Evolutionary conservation across 2,329 filamentous ascomycete genomes (phyloP).

Genomic region (Acrocalymma vagum): DNA sequence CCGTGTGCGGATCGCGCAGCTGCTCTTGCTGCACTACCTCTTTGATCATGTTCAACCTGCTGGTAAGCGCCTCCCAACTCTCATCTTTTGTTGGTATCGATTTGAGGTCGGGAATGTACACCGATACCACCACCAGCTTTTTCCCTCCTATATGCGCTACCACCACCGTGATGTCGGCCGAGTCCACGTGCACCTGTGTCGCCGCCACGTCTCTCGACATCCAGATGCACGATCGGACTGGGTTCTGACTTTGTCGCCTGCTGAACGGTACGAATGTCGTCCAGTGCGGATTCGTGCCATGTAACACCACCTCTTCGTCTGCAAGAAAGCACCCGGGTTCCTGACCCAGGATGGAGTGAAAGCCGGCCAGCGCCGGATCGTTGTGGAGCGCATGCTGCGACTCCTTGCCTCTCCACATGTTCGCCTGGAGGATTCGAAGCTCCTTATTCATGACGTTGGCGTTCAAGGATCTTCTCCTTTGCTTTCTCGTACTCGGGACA

Average conservation of each 20-base stretch:
- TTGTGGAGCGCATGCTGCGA: constrained; percentile 16
- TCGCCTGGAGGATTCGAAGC: constrained; percentile 15
- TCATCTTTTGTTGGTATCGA: constrained; percentile 10
- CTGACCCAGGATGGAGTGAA: constrained; percentile 15
- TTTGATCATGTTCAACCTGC: constrained; percentile 13
- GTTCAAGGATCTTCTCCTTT: constrained; percentile 10
- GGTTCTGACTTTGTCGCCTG: constrained; percentile 7
- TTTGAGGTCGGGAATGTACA: constrained; percentile 12
- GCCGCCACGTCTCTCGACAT: constrained; percentile 8
- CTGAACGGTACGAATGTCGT: constrained; percentile 7
- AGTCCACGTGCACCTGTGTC: constrained; percentile 14
- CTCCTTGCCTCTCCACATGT: constrained; percentile 14
- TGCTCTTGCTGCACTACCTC: constrained; percentile 13
- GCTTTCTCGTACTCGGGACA: constrained; percentile 12
- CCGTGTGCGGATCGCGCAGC: constrained; percentile 13
- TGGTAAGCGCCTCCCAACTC: constrained; percentile 10
- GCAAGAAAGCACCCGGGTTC: constrained; percentile 10
- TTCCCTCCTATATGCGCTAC: constrained; percentile 9
- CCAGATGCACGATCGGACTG: constrained; percentile 8
- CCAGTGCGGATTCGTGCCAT: constrained; percentile 9
- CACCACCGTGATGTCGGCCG: constrained; percentile 13
- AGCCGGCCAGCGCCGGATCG: constrained; percentile 12
- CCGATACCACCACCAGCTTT: constrained; percentile 13
- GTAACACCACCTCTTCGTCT: constrained; percentile 7
- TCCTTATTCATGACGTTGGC: constrained; percentile 17